Conservation (phyloP, 208 protist genomes). For the Herpetomonas muscarum region DNA sequence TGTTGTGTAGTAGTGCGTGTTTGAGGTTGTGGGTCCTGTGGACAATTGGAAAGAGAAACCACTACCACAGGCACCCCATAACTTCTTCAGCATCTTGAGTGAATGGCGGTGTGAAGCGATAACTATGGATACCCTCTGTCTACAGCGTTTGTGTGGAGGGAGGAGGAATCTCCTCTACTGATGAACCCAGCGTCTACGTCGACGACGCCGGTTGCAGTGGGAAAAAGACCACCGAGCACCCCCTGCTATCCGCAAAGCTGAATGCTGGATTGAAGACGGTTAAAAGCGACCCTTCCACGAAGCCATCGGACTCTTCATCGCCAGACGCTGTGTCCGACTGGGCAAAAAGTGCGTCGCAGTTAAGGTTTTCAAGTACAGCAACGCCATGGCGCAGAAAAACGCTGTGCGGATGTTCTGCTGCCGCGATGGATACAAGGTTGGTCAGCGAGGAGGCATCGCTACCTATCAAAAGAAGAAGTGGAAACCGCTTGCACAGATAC, state of each 20-base stretch:
- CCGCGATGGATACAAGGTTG: slow-evolving; percentile 27
- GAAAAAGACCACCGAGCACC: slow-evolving; percentile 65
- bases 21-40: too few relatives aligned
- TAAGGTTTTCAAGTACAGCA: slow-evolving; percentile 72
- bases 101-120: too few relatives aligned
- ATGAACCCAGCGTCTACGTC: too few relatives aligned
- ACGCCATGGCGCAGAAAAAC: slow-evolving; percentile 43
- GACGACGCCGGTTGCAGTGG: slow-evolving; percentile 6
- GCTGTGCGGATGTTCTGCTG: slow-evolving; percentile 37
- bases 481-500: slow-evolving; percentile 43
- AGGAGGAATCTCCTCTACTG: too few relatives aligned
- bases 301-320: slow-evolving; percentile 7
- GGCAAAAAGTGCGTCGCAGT: slow-evolving; percentile 25
- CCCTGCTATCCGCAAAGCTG: slow-evolving; percentile 44
- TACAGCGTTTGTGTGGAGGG: too few relatives aligned
- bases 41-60: too few relatives aligned
- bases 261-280: slow-evolving; percentile 47
- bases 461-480: slow-evolving; percentile 56
- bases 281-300: slow-evolving; percentile 30
- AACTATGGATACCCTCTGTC: too few relatives aligned
- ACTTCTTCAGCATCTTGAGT: too few relatives aligned
- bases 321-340: slow-evolving; percentile 10
- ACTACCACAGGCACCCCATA: too few relatives aligned
- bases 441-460: slow-evolving; percentile 71
- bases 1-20: too few relatives aligned